A percentile compares a stretch with the other conserved stretches of the same genome.
Conservation (phyloP, 2,329 filamentous ascomycete genomes). For the Fusarium succisae region DNA sequence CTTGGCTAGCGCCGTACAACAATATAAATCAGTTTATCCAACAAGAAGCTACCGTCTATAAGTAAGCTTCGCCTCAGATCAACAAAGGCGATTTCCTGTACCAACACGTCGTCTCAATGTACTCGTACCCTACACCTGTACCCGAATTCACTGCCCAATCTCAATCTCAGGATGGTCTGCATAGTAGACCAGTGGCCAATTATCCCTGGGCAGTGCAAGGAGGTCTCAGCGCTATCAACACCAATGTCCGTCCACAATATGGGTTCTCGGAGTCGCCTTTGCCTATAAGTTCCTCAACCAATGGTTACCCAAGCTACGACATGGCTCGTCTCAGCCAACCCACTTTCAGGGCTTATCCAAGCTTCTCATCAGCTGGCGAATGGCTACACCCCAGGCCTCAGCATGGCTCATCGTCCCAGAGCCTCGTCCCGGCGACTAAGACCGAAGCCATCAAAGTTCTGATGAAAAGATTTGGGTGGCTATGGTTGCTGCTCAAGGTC, state of each 20-base stretch:
- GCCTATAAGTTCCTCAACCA: not conserved
- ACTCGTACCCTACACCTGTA: slow-evolving; percentile 3
- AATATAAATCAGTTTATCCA: not conserved
- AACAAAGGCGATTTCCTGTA: not conserved
- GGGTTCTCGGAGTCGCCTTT: slow-evolving; percentile 13
- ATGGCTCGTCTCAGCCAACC: not conserved
- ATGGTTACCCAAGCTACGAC: not conserved
- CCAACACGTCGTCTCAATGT: slow-evolving; percentile 17
- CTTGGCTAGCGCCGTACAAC: not conserved
- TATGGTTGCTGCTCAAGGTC: slow-evolving; percentile 12
- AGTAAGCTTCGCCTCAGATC: slow-evolving; percentile 15
- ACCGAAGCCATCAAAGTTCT: not conserved
- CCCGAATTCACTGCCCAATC: slow-evolving; percentile 9
- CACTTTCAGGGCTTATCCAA: not conserved
- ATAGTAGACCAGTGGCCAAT: slow-evolving; percentile 11
- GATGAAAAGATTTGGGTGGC: not conserved
- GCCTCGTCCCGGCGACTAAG: not conserved
- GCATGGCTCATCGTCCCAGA: not conserved
- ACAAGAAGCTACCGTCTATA: not conserved
- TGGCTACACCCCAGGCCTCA: not conserved
- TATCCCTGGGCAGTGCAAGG: slow-evolving; percentile 3
- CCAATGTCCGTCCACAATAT: not conserved
- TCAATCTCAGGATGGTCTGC: not conserved
- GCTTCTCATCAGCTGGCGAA: not conserved
- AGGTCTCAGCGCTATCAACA: slow-evolving; percentile 7